Evolutionary conservation across 2,329 filamentous ascomycete species (phyloP).

Genomic region (Celoporthe dispersa): DNA sequence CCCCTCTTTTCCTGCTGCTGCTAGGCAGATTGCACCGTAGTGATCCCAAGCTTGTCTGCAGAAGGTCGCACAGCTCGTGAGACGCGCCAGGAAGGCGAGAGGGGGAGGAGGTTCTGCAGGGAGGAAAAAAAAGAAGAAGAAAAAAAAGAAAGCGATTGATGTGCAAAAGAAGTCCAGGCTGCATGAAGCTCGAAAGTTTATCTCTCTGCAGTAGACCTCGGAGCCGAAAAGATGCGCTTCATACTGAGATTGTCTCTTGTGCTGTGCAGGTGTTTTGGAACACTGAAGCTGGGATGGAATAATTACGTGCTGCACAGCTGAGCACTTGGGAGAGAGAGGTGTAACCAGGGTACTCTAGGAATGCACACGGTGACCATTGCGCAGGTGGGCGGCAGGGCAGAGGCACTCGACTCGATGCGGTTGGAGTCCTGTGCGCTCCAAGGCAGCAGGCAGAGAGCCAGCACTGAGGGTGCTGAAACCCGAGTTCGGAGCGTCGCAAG

Average conservation of each 20-base stretch:
- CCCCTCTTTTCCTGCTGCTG: conserved; percentile 12
- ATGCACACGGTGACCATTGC: not conserved
- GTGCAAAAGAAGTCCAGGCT: not conserved
- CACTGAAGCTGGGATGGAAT: not conserved
- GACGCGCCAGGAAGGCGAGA: not conserved
- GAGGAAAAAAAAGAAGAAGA: not conserved
- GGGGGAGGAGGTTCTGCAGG: not conserved
- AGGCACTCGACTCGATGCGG: not conserved
- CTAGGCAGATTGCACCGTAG: not conserved
- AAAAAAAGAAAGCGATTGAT: not conserved
- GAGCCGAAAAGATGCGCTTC: not conserved
- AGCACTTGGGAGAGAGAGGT: not conserved
- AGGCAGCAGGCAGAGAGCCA: not conserved
- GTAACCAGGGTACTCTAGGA: not conserved
- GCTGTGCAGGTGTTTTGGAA: not conserved
- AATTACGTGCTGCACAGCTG: not conserved
- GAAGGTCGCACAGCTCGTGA: conserved; percentile 1
- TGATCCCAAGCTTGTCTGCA: not conserved
- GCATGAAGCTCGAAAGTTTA: not conserved
- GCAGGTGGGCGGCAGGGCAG: not conserved
- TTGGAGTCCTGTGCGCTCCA: not conserved
- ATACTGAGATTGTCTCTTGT: not conserved
- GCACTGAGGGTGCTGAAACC: conserved; percentile 7
- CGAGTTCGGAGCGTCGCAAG: conserved; percentile 8
- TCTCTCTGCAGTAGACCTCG: not conserved